phyloP scores from a whole-genome alignment of 2,329 filamentous ascomycete genomes.

The Passalora sequoiae region DNA sequence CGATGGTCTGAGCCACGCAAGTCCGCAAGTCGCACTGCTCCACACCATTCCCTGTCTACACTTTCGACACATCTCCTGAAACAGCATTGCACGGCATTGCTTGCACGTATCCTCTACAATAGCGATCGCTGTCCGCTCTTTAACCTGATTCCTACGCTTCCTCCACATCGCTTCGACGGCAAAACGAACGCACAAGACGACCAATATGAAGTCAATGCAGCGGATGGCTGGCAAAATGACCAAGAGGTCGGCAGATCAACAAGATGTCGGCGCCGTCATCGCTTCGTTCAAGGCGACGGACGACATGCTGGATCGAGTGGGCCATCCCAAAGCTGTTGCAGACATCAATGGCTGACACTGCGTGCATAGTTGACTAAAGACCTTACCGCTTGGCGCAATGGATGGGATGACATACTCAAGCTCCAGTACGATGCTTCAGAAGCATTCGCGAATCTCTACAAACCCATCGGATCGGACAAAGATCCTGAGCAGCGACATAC shows the following conservation, averaged over 20 bases:
- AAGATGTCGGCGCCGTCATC: constrained; percentile 67
- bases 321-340: neutral
- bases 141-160: neutral
- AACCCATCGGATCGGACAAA: constrained; percentile 65
- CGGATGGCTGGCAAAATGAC: constrained; percentile 68
- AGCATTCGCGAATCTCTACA: constrained; percentile 68
- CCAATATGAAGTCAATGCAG: constrained; percentile 50
- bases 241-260: constrained; percentile 67
- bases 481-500: constrained; percentile 48
- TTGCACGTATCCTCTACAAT: neutral
- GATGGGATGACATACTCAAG: constrained; percentile 67
- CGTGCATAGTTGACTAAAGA: constrained; percentile 63
- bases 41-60: too few species aligned
- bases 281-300: constrained; percentile 78
- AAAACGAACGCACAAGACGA: constrained; percentile 5
- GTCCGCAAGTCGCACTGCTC: too few species aligned
- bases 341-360: constrained; percentile 2
- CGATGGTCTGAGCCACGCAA: too few species aligned
- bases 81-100: neutral
- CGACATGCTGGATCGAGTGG: constrained; percentile 65
- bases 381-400: constrained; percentile 69
- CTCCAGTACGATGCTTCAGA: constrained; percentile 62
- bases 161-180: neutral
- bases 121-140: neutral
- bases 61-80: neutral